Conservation (phyloP, 306 rosid genomes). For the Parietaria judaica region DNA sequence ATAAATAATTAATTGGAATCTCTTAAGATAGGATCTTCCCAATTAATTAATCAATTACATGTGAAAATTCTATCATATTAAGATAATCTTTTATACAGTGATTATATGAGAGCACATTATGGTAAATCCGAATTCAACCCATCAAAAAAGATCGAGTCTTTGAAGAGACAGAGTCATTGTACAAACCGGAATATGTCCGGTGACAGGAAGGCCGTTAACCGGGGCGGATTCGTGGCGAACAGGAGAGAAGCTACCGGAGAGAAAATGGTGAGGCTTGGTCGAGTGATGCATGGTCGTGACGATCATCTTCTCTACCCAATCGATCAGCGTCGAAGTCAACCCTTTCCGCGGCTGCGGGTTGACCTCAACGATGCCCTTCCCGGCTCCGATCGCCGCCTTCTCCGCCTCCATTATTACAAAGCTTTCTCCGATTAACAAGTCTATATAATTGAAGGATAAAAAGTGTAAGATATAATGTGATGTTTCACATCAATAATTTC, state of each 20-base stretch:
- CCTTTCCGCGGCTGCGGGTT: constrained; percentile 71
- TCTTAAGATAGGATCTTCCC: no score
- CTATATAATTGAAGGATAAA: no score
- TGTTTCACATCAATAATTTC: no score
- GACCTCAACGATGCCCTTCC: constrained; percentile 33
- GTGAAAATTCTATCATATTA: no score
- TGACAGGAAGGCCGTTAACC: constrained; percentile 40
- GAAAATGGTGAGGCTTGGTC: constrained; percentile 61
- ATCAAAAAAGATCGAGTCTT: background rate
- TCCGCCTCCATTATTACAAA: background rate
- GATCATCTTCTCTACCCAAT: constrained; percentile 54
- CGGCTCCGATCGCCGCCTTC: background rate
- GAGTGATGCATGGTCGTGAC: constrained; percentile 56
- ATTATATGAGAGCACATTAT: no score
- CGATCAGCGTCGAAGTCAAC: constrained; percentile 41
- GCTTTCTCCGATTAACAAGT: no score
- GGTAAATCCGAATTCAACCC: no score
- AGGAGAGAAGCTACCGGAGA: constrained; percentile 69
- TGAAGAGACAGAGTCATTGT: background rate
- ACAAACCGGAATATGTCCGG: constrained; percentile 72
- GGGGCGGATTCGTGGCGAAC: constrained; percentile 75
- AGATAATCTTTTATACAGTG: no score
- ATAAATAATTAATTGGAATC: no score
- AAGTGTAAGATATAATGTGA: no score
- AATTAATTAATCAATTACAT: no score